Evolutionary conservation across 2,329 filamentous ascomycete genomes (phyloP).

Genomic region (Curvularia eragrostidis): DNA sequence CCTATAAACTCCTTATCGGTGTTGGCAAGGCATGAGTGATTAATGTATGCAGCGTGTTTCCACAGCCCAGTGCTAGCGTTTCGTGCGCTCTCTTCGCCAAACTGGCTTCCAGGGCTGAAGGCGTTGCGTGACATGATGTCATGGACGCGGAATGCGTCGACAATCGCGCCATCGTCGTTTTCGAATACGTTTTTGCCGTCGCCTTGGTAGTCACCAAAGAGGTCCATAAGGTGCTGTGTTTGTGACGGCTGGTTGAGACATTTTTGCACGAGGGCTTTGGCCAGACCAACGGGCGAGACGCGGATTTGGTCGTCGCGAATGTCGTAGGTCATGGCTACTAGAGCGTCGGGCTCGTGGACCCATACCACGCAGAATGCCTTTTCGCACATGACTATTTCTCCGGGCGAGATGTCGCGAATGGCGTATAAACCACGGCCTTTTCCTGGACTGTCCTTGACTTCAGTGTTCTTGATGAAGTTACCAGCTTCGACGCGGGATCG

Average conservation of each 20-base stretch:
- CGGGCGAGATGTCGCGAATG: constrained; percentile 55
- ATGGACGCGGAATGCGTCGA: constrained; percentile 60
- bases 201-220: constrained; percentile 46
- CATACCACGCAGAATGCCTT: constrained; percentile 59
- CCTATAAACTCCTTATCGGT: constrained; percentile 50
- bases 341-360: constrained; percentile 51
- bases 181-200: constrained; percentile 47
- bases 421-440: constrained; percentile 62
- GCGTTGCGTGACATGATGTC: constrained; percentile 55
- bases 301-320: constrained; percentile 46
- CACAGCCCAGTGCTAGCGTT: constrained; percentile 50
- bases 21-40: constrained; percentile 56
- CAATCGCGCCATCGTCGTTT: constrained; percentile 50
- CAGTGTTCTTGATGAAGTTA: constrained; percentile 54
- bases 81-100: constrained; percentile 29
- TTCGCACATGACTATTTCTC: constrained; percentile 62
- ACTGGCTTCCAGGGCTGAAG: constrained; percentile 50
- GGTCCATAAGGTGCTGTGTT: constrained; percentile 43
- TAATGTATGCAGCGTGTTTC: constrained; percentile 52
- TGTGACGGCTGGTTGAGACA: constrained; percentile 54
- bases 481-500: constrained; percentile 58
- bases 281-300: constrained; percentile 30
- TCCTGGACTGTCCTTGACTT: constrained; percentile 50
- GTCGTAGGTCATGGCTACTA: constrained; percentile 56
- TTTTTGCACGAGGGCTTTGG: constrained; percentile 53